Evolutionary conservation across 2,329 filamentous ascomycete species (phyloP), one percentile per base, ranked within the genome.

Genomic region (Lasiodiplodia theobromae): DNA sequence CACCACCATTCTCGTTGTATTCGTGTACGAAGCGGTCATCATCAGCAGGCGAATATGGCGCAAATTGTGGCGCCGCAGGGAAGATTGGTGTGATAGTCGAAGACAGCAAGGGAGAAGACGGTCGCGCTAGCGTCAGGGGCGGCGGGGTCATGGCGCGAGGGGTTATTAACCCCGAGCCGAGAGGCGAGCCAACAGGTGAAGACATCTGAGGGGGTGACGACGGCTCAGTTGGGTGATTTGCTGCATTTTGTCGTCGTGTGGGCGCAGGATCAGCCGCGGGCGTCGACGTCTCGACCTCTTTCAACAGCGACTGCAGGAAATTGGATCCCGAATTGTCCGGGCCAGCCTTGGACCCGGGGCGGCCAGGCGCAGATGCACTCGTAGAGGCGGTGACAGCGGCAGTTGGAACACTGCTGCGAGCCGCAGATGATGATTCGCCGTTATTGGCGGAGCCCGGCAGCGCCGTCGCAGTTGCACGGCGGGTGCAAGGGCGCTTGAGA

Each of bases 401-500:
- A 44, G n/a, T 60, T 47, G 67, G 16, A 14, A 47, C 31, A 38
- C 23, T 38, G 25, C 23, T 31, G 31, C 53, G 31, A 31, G 68
- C 56, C 37, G 53, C 64, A 38, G 63, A 65, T 25, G 53, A 63
- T 31, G 62, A 63, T 66, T 69, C 67, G 37, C 54, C 62, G 37
- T 53, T 53, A n/a, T 66, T 58, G 53, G 18, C 51, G n/a, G 75
- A 69, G 18, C 77, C 76, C 49, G 83, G 80, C 49, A 84, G 82
- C 18, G 80, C 81, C 31, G 82, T 78, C 63, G 88, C 85, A 66
- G 85, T 85, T 63, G 91, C 83, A 62, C 92, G 86, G 72, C 92
- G 87, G 23, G 93, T 96, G 69, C 94, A 89, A 37, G 94, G 94
- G 18, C 94, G 91, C 81, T 97, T 97, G 56, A 97, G 83, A 78